Conservation (phyloP, 1,284 basidiomycete genomes). For the Puccinia triticina region DNA sequence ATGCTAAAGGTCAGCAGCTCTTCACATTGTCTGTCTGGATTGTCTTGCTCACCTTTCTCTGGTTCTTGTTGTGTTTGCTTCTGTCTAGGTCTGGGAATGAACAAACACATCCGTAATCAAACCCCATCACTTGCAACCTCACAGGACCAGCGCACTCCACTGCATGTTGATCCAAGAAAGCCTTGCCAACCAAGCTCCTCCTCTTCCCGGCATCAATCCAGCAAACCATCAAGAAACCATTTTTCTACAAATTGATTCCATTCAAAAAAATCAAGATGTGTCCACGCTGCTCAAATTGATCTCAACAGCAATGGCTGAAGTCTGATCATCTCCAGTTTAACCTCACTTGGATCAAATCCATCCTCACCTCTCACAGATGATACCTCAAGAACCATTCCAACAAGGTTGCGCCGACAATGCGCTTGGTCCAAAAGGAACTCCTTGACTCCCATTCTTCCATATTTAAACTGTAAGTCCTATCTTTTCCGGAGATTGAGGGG, state of each 20-base stretch:
- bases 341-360: conserved; percentile 77
- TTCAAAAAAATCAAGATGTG: conserved; percentile 73
- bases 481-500: conserved; percentile 15
- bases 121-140: too few relatives aligned
- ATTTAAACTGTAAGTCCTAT: conserved; percentile 73
- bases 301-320: conserved; percentile 73
- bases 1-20: too few relatives aligned
- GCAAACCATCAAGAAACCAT: conserved; percentile 67
- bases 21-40: too few relatives aligned
- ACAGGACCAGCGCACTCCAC: too few relatives aligned
- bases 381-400: conserved; percentile 73
- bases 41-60: too few relatives aligned
- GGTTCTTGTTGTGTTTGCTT: too few relatives aligned
- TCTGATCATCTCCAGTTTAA: conserved; percentile 87
- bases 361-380: conserved; percentile 80
- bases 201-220: conserved; percentile 85
- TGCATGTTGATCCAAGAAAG: too few relatives aligned
- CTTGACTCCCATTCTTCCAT: conserved; percentile 76
- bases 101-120: too few relatives aligned
- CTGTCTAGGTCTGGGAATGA: too few relatives aligned
- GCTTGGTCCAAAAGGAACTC: conserved; percentile 78
- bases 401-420: conserved; percentile 80
- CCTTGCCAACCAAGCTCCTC: too few relatives aligned
- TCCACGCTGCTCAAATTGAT: conserved; percentile 75
- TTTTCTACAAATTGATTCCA: conserved; percentile 80